These are phyloP conservation scores for Solanum neorickii DNA, from an alignment of 257 asterid species.

Conservation along the genomic window DNA sequence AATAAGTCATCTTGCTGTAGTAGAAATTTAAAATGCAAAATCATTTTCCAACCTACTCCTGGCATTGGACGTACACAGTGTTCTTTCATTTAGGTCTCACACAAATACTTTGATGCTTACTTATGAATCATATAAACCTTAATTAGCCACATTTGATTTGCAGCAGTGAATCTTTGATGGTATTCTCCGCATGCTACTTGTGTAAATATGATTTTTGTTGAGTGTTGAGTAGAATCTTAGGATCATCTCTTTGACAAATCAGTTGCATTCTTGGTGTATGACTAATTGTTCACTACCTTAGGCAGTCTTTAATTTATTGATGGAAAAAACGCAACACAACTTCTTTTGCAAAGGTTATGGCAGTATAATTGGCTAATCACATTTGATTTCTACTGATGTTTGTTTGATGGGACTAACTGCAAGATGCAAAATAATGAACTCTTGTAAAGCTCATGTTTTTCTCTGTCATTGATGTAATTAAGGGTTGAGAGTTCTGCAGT, in stretches of 20 bases:
- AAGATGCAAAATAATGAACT: neutral
- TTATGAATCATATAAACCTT: neutral
- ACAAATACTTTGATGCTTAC: neutral
- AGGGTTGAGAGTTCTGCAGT: neutral
- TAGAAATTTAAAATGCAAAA: neutral
- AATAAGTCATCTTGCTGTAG: neutral
- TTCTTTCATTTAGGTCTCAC: neutral
- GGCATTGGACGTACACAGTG: neutral
- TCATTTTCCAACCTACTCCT: neutral
- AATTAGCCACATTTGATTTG: neutral
- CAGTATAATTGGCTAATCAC: neutral
- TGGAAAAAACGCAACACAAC: neutral
- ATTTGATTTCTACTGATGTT: neutral
- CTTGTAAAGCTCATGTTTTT: neutral
- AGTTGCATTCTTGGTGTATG: neutral
- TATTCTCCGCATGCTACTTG: neutral
- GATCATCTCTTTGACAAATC: neutral
- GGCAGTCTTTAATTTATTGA: neutral
- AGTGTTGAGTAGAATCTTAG: neutral
- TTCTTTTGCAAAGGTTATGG: neutral
- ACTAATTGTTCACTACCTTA: neutral
- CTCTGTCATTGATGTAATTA: neutral
- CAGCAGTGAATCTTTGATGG: neutral
- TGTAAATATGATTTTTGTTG: neutral
- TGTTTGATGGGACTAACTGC: neutral